A percentile compares a stretch with the other conserved stretches of the same genome.
These are phyloP conservation scores for Aquanectria penicillioides DNA, from an alignment of 2,329 filamentous ascomycete genomes.

Conservation along the genomic window DNA sequence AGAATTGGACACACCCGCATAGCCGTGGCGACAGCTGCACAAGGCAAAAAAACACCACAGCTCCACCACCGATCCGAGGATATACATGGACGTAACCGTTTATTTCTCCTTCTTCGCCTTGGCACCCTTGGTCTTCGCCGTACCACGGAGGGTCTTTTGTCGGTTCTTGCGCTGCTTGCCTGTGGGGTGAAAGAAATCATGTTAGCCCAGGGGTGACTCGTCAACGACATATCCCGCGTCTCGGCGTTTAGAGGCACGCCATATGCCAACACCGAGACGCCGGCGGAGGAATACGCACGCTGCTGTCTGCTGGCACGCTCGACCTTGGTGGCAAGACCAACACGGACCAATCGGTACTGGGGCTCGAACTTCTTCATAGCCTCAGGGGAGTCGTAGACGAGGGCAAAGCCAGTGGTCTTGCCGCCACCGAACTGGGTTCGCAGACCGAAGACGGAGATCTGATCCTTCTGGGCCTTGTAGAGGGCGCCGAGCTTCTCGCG, in stretches of 20 bases:
- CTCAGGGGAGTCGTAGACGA: slow-evolving; percentile 98
- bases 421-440: slow-evolving; percentile 99
- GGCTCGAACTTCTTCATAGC: slow-evolving; percentile 99
- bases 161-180: slow-evolving; percentile 99
- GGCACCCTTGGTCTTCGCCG: slow-evolving; percentile 97
- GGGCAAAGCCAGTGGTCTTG: slow-evolving; percentile 99
- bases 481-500: slow-evolving; percentile 91
- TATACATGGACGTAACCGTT: slow-evolving; percentile 54
- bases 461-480: slow-evolving; percentile 98
- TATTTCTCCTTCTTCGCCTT: slow-evolving; percentile 95
- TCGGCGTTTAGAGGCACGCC: too few species aligned
- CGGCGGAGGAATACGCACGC: slow-evolving; percentile 73
- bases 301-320: slow-evolving; percentile 99
- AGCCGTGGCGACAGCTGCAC: slow-evolving; percentile 34
- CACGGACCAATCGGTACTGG: slow-evolving; percentile 93
- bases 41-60: slow-evolving; percentile 44
- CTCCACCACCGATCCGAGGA: slow-evolving; percentile 43
- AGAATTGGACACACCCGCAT: slow-evolving; percentile 41
- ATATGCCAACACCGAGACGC: too few species aligned
- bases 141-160: slow-evolving; percentile 97
- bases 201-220: slow-evolving; percentile 8
- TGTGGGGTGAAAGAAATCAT: slow-evolving; percentile 55
- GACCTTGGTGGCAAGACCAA: slow-evolving; percentile 91
- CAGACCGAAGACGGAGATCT: slow-evolving; percentile 98
- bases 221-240: too few species aligned